Conservation (phyloP, 1,284 basidiomycete species). For the Cystobasidium pallidum region DNA sequence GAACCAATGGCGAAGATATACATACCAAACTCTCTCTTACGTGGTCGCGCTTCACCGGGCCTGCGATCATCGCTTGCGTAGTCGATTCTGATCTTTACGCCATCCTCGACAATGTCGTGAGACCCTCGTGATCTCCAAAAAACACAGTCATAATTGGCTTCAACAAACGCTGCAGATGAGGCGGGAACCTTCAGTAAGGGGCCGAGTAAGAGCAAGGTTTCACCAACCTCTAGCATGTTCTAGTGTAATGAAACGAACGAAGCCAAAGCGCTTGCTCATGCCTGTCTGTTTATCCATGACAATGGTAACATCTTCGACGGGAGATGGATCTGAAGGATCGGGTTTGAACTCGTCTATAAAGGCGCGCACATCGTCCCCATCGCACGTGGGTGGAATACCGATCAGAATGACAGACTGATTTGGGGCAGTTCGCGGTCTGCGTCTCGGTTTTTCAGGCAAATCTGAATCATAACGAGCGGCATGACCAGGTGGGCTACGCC, state of each 20-base stretch:
- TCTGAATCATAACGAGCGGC: not conserved
- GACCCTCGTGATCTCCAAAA: slow-evolving; percentile 48
- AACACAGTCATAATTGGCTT: slow-evolving; percentile 62
- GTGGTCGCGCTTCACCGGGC: slow-evolving; percentile 30
- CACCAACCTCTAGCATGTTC: slow-evolving; percentile 66
- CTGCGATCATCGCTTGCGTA: slow-evolving; percentile 44
- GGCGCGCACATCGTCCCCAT: slow-evolving; percentile 32
- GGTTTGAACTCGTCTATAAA: slow-evolving; percentile 44
- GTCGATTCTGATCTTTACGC: slow-evolving; percentile 50
- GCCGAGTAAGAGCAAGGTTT: not conserved
- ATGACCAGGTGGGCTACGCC: not conserved
- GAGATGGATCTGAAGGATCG: slow-evolving; percentile 34
- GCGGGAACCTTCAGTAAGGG: not conserved
- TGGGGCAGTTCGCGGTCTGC: slow-evolving; percentile 12
- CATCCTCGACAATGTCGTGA: slow-evolving; percentile 44
- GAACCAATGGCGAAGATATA: not conserved
- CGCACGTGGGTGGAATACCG: slow-evolving; percentile 47
- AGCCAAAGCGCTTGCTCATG: slow-evolving; percentile 87
- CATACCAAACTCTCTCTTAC: slow-evolving; percentile 56
- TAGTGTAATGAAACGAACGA: slow-evolving; percentile 81
- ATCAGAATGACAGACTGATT: slow-evolving; percentile 52
- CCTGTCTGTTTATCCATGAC: slow-evolving; percentile 89
- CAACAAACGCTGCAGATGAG: slow-evolving; percentile 69
- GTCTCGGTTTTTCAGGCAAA: slow-evolving; percentile 11
- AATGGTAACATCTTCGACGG: slow-evolving; percentile 69